Percentiles rank a stretch among this genome's conserved stretches.
Evolutionary conservation across 805 yeast genomes (phyloP).

Genomic region (Hanseniaspora hatyaiensis): DNA sequence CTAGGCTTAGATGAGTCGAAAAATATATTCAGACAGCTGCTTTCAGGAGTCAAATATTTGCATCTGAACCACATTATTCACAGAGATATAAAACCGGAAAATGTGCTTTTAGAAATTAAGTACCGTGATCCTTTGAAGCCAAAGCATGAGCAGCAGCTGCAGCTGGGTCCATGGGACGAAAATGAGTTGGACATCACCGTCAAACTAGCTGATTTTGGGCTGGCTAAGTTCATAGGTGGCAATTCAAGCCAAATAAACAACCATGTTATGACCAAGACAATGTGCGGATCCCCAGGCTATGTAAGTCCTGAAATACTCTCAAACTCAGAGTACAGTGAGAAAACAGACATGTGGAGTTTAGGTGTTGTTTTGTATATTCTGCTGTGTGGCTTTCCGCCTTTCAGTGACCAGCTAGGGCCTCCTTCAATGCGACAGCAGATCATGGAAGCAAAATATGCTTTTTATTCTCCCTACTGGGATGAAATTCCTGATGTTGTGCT

Average conservation of each 20-base stretch:
- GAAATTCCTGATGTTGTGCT: constrained; percentile 51
- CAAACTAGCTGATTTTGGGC: constrained; percentile 75
- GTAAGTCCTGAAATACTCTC: constrained; percentile 70
- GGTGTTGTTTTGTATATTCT: constrained; percentile 71
- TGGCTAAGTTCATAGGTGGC: constrained; percentile 45
- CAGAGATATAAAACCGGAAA: constrained; percentile 72
- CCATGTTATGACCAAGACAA: constrained; percentile 57
- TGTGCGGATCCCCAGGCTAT: constrained; percentile 81
- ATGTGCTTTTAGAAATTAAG: constrained; percentile 43
- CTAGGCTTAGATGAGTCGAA: constrained; percentile 52
- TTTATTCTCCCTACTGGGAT: constrained; percentile 74
- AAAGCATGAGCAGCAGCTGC: constrained; percentile 23
- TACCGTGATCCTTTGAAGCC: constrained; percentile 27
- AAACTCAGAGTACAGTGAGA: constrained; percentile 50
- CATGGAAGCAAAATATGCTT: constrained; percentile 52
- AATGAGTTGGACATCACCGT: constrained; percentile 52
- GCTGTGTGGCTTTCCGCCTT: constrained; percentile 75
- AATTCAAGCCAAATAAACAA: constrained; percentile 28
- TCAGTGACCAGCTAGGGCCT: constrained; percentile 70
- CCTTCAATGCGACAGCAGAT: constrained; percentile 71
- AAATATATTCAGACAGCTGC: constrained; percentile 51
- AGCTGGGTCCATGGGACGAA: constrained; percentile 35
- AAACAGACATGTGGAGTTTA: constrained; percentile 72
- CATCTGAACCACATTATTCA: constrained; percentile 64
- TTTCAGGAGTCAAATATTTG: constrained; percentile 52